These are phyloP conservation scores for Pichia sp. DNA, from an alignment of 1,139 yeast species.

Conservation along the genomic window DNA sequence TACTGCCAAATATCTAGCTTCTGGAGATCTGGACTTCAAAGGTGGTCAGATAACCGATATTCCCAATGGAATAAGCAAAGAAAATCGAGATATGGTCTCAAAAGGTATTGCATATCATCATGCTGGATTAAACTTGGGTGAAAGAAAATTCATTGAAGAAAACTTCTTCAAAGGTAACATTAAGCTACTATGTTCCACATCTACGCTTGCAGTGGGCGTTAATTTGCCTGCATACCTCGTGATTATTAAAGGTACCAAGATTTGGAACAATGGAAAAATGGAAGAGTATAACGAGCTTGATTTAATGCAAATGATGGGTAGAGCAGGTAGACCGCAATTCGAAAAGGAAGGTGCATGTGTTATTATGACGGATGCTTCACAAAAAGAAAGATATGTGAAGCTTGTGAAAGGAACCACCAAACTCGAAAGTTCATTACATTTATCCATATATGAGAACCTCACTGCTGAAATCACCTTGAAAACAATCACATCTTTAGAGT, in stretches of 20 bases:
- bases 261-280: conserved; percentile 25
- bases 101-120: conserved; percentile 49
- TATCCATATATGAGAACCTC: conserved; percentile 37
- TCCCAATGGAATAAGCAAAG: conserved; percentile 23
- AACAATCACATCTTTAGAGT: conserved; percentile 32
- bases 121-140: conserved; percentile 45
- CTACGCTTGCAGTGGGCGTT: conserved; percentile 94
- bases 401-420: conserved; percentile 38
- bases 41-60: conserved; percentile 6
- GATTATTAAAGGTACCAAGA: conserved; percentile 87
- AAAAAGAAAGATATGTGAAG: conserved; percentile 33
- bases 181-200: conserved; percentile 45
- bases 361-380: conserved; percentile 39
- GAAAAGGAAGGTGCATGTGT: conserved; percentile 49
- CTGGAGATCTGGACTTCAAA: not conserved
- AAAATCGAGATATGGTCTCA: conserved; percentile 23
- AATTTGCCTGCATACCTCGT: conserved; percentile 93
- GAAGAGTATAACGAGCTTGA: conserved; percentile 42
- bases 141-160: conserved; percentile 39
- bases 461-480: conserved; percentile 44
- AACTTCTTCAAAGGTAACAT: conserved; percentile 37
- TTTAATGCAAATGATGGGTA: conserved; percentile 83
- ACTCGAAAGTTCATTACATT: conserved; percentile 44
- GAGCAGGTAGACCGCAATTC: conserved; percentile 65
- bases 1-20: conserved; percentile 38